These are phyloP conservation scores for Yamadazyma sp. DNA, from an alignment of 1,139 yeast genomes.

Conservation along the genomic window DNA sequence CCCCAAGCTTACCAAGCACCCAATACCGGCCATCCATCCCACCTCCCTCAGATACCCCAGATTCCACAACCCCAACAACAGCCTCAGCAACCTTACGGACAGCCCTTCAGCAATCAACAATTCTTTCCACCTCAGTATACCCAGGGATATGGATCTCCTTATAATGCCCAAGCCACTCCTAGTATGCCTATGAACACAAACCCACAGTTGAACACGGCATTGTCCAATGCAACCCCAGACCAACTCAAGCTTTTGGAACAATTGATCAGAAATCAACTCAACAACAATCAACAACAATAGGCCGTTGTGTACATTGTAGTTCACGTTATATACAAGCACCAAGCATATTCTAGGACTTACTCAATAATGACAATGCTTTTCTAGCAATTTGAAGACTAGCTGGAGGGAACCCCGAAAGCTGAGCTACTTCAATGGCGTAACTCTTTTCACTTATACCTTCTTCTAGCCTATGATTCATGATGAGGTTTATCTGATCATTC, in stretches of 20 bases:
- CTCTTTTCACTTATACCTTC: constrained; percentile 77
- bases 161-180: background rate
- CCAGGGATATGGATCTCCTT: no score
- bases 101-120: constrained; percentile 10
- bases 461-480: constrained; percentile 62
- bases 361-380: constrained; percentile 26
- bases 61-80: constrained; percentile 10
- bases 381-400: constrained; percentile 55
- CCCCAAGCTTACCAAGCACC: constrained; percentile 8
- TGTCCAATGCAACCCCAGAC: constrained; percentile 18
- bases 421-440: constrained; percentile 84
- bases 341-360: no score
- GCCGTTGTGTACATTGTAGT: background rate
- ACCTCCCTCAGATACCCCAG: constrained; percentile 8
- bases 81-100: constrained; percentile 5
- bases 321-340: background rate
- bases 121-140: background rate
- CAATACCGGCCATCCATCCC: constrained; percentile 2
- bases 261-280: constrained; percentile 25
- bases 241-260: constrained; percentile 33
- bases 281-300: constrained; percentile 7
- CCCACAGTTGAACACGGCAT: constrained; percentile 12
- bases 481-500: constrained; percentile 23
- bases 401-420: constrained; percentile 78
- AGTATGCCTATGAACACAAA: constrained; percentile 3